These are phyloP conservation scores for Aphanomyces astaci DNA, from an alignment of 352 stramenopile species.

Conservation along the genomic window DNA sequence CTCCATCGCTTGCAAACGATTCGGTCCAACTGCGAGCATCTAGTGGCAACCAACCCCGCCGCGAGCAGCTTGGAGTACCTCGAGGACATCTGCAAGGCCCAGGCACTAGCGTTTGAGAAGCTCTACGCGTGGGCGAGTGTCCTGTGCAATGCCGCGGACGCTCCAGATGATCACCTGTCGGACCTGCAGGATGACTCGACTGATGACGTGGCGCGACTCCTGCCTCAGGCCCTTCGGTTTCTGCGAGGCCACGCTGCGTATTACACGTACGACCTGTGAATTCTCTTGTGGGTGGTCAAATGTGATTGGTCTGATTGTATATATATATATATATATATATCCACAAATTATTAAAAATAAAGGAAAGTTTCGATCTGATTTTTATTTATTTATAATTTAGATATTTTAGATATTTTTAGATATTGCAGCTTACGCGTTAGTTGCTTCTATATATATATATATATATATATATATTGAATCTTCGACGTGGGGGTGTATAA, in stretches of 20 bases:
- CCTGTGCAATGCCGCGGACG: slow-evolving; percentile 58
- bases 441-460: too few species aligned
- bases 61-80: slow-evolving; percentile 69
- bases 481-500: too few species aligned
- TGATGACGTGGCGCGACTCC: too few species aligned
- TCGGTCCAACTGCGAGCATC: slow-evolving; percentile 27
- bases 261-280: slow-evolving; percentile 64
- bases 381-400: too few species aligned
- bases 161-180: slow-evolving; percentile 30
- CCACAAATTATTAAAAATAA: too few species aligned
- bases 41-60: slow-evolving; percentile 25
- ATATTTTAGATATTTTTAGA: too few species aligned
- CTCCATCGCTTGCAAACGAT: slow-evolving; percentile 30
- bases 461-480: too few species aligned
- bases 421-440: too few species aligned
- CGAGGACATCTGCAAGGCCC: slow-evolving; percentile 68
- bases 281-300: too few species aligned
- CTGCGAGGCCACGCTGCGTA: slow-evolving; percentile 62
- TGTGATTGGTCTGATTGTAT: background rate
- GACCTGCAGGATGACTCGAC: too few species aligned
- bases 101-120: slow-evolving; percentile 77
- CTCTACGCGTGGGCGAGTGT: slow-evolving; percentile 84
- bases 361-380: too few species aligned
- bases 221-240: slow-evolving; percentile 61
- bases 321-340: too few species aligned